Conservation (phyloP, 1,284 basidiomycete genomes). For the Singerocomus inundabilis region DNA sequence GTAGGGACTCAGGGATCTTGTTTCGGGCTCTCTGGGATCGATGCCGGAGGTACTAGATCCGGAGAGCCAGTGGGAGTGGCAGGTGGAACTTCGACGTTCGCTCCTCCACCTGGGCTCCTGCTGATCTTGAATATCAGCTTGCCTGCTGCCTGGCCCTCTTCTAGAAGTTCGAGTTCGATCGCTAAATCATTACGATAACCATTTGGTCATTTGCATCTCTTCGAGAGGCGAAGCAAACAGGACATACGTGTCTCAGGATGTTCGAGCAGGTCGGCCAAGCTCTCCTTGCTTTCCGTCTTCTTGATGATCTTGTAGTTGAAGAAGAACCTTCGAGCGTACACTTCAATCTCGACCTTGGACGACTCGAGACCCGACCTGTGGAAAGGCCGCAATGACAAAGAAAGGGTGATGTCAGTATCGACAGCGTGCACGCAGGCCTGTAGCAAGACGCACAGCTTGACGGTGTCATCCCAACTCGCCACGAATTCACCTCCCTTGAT, state of each 20-base stretch:
- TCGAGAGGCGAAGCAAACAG: not conserved
- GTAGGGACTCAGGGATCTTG: slow-evolving; percentile 2
- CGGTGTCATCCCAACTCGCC: slow-evolving; percentile 26
- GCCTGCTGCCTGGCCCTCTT: slow-evolving; percentile 32
- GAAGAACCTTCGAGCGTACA: slow-evolving; percentile 32
- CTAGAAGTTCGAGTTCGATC: slow-evolving; percentile 31
- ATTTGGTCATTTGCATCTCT: not conserved
- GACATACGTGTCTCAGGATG: slow-evolving; percentile 30
- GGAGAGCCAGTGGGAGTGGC: not conserved
- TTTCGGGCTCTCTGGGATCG: slow-evolving; percentile 7
- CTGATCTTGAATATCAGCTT: slow-evolving; percentile 28
- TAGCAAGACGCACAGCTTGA: slow-evolving; percentile 24
- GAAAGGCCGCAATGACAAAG: no score
- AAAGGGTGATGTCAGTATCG: slow-evolving; percentile 1
- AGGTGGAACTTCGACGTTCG: slow-evolving; percentile 9
- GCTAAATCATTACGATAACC: slow-evolving; percentile 11
- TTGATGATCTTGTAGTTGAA: slow-evolving; percentile 36
- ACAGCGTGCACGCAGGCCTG: not conserved
- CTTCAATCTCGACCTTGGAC: slow-evolving; percentile 34
- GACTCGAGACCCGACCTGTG: slow-evolving; percentile 31
- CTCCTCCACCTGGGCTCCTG: slow-evolving; percentile 9
- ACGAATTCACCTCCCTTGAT: slow-evolving; percentile 30
- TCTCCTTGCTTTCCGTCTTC: slow-evolving; percentile 35
- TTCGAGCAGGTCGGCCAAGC: slow-evolving; percentile 32
- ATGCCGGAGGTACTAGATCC: not conserved